Evolutionary conservation across 192 early-diverging fungal species (phyloP).

Genomic region (Backusella liffmaniae): DNA sequence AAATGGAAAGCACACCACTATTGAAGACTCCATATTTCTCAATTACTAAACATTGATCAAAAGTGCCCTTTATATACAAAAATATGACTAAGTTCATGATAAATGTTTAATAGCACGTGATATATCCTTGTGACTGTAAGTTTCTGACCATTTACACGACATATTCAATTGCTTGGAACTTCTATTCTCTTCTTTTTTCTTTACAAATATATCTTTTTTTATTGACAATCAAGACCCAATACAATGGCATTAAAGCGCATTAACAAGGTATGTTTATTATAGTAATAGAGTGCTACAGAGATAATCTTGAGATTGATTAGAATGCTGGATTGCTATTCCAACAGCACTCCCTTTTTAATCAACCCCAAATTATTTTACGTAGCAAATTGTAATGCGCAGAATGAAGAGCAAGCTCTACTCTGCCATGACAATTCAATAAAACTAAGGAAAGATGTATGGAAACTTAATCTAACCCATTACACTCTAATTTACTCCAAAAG

Average conservation of each 20-base stretch:
- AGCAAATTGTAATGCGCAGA: not conserved
- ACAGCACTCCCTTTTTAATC: not conserved
- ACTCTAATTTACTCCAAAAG: constrained; percentile 38
- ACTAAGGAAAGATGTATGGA: not conserved
- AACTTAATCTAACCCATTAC: not conserved
- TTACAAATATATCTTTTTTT: not conserved
- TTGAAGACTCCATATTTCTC: too few species aligned
- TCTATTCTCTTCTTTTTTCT: constrained; percentile 5
- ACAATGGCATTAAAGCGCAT: constrained; percentile 98
- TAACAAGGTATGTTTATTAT: constrained; percentile 80
- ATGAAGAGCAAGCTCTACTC: not conserved
- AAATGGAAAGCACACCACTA: too few species aligned
- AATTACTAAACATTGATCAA: too few species aligned
- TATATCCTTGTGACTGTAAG: not conserved
- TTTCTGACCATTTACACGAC: not conserved
- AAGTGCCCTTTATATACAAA: not conserved
- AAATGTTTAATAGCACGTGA: not conserved
- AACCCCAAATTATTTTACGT: not conserved
- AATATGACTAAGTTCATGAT: not conserved
- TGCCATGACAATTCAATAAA: not conserved
- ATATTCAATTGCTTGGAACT: not conserved
- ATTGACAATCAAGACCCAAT: constrained; percentile 17
- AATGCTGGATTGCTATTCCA: not conserved
- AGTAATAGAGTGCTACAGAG: not conserved
- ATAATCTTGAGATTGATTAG: not conserved